These are phyloP conservation scores for Rickenella mellea DNA, from an alignment of 768 basidiomycete genomes.

Conservation along the genomic window DNA sequence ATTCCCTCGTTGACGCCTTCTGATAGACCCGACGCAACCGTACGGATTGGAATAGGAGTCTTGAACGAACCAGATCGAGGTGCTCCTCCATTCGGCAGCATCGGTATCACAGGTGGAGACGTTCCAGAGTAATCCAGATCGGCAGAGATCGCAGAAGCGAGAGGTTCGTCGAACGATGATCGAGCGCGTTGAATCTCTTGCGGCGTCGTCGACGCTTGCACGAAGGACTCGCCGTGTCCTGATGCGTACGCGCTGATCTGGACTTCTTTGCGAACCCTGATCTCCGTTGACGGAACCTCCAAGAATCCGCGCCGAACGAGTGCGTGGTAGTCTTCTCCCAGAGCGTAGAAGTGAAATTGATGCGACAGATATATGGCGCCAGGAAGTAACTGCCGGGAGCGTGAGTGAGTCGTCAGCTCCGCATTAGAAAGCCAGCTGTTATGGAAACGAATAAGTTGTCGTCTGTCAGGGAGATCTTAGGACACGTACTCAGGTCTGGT, in stretches of 20 bases:
- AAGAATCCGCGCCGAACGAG: conserved; percentile 58
- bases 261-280: conserved; percentile 67
- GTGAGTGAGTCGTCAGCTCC: conserved; percentile 70
- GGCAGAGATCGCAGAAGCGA: conserved; percentile 63
- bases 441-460: neutral
- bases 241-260: conserved; percentile 47
- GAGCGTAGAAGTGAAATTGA: conserved; percentile 73
- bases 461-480: conserved; percentile 2
- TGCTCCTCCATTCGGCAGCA: conserved; percentile 66
- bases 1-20: conserved; percentile 54
- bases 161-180: conserved; percentile 69
- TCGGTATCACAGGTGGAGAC: conserved; percentile 48
- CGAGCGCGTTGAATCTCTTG: conserved; percentile 34
- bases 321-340: conserved; percentile 73
- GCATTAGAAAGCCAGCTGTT: conserved; percentile 66
- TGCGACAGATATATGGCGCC: conserved; percentile 75
- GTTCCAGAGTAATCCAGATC: conserved; percentile 42
- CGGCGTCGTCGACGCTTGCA: conserved; percentile 38
- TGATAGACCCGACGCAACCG: conserved; percentile 37
- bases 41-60: conserved; percentile 49
- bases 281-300: conserved; percentile 44
- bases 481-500: conserved; percentile 25
- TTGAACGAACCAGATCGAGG: conserved; percentile 25
- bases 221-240: conserved; percentile 35
- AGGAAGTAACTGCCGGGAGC: conserved; percentile 50